Percentiles rank a stretch among this genome's conserved stretches.
phyloP scores from a whole-genome alignment of 129 eudicot genomes.

The Artemisia tridentata region DNA sequence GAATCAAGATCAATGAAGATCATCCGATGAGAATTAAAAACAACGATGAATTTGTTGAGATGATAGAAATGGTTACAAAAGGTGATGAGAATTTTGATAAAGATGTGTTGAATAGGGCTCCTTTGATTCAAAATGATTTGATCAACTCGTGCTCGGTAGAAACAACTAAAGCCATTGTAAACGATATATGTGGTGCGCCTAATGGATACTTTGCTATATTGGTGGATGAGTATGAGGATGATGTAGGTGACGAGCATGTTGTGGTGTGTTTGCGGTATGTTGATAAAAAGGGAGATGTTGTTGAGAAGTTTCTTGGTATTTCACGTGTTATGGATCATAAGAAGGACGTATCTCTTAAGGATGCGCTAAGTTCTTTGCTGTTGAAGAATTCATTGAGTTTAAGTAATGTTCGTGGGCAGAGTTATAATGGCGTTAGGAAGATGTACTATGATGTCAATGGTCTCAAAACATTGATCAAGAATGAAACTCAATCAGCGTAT shows the following conservation, averaged over 20 bases:
- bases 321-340: background rate
- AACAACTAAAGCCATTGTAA: slow-evolving; percentile 19
- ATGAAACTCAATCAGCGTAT: slow-evolving; percentile 11
- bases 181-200: background rate
- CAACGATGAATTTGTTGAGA: background rate
- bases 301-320: slow-evolving; percentile 25
- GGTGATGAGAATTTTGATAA: slow-evolving; percentile 1
- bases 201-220: slow-evolving; percentile 12
- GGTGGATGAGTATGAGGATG: slow-evolving; percentile 17
- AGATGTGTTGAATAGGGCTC: background rate
- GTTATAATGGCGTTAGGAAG: slow-evolving; percentile 1
- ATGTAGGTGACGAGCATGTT: background rate
- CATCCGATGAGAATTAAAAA: background rate
- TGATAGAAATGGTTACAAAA: background rate
- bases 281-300: background rate
- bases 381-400: slow-evolving; percentile 17
- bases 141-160: slow-evolving; percentile 2
- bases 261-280: slow-evolving; percentile 22
- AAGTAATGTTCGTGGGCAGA: slow-evolving; percentile 21
- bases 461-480: slow-evolving; percentile 2
- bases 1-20: background rate
- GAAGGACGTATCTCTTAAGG: slow-evolving; percentile 11
- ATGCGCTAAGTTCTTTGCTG: slow-evolving; percentile 13
- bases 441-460: background rate
- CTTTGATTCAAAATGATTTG: background rate